These are phyloP conservation scores for Dactylis glomerata DNA, from an alignment of 176 grass and related monocot genomes.

Conservation along the genomic window DNA sequence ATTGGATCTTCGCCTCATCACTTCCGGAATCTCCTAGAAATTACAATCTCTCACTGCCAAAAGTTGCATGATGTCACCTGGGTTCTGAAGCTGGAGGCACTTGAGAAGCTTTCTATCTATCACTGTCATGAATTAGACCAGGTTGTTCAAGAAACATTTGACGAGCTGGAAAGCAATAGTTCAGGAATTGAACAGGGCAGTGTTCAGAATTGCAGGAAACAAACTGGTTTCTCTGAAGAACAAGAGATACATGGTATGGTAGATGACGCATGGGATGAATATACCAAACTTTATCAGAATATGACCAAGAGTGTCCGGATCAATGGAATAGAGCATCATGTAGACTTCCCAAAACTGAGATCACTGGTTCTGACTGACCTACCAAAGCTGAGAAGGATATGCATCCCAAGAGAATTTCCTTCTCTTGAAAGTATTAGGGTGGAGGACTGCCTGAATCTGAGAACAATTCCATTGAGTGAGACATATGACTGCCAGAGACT, in stretches of 20 bases:
- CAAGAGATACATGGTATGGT: conserved; percentile 34
- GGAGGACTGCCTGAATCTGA: conserved; percentile 41
- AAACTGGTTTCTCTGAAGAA: conserved; percentile 22
- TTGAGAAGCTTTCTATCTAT: conserved; percentile 53
- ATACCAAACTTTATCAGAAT: not conserved
- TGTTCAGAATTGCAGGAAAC: not conserved
- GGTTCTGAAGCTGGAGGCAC: conserved; percentile 48
- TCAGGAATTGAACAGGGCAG: not conserved
- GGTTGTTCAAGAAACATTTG: conserved; percentile 35
- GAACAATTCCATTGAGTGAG: conserved; percentile 34
- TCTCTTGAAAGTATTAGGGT: conserved; percentile 62
- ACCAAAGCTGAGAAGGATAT: conserved; percentile 41
- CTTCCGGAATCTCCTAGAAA: conserved; percentile 50
- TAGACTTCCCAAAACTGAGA: conserved; percentile 49
- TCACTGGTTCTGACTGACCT: conserved; percentile 50
- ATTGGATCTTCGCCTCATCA: conserved; percentile 34
- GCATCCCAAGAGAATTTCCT: conserved; percentile 47
- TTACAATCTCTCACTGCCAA: conserved; percentile 48
- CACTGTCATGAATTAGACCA: conserved; percentile 43
- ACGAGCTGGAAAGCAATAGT: not conserved
- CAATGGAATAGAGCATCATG: not conserved
- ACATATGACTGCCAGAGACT: conserved; percentile 31
- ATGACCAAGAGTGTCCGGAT: not conserved
- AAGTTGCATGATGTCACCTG: conserved; percentile 42
- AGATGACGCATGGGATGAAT: conserved; percentile 27